Evolutionary conservation across 352 stramenopile genomes (phyloP).

Genomic region (Phytophthora uliginosa): DNA sequence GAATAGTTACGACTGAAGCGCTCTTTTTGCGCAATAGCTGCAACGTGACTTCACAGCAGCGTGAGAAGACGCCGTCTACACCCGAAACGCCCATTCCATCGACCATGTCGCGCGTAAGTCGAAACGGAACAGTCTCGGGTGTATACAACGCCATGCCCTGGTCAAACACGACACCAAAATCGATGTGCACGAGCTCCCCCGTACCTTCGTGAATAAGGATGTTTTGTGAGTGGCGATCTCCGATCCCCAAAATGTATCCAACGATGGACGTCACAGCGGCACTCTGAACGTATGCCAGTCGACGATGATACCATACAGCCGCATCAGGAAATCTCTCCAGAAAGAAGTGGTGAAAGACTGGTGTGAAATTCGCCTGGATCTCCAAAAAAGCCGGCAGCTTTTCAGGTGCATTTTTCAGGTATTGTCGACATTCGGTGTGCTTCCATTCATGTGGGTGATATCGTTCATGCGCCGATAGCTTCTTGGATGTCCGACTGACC

Average conservation of each 20-base stretch:
- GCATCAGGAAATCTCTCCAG: constrained; percentile 97
- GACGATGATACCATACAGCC: constrained; percentile 95
- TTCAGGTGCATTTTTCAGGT: constrained; percentile 81
- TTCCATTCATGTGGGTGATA: constrained; percentile 98
- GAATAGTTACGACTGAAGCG: constrained; percentile 97
- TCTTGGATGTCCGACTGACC: constrained; percentile 56
- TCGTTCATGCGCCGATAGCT: constrained; percentile 89
- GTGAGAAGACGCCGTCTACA: constrained; percentile 97
- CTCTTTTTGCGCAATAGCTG: constrained; percentile 94
- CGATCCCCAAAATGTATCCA: constrained; percentile 97
- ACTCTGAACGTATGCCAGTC: constrained; percentile 96
- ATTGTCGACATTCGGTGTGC: constrained; percentile 77
- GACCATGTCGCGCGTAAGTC: constrained; percentile 98
- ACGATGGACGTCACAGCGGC: constrained; percentile 98
- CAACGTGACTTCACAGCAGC: constrained; percentile 95
- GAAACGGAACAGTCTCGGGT: constrained; percentile 99
- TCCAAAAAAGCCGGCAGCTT: constrained; percentile 89
- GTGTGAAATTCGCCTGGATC: constrained; percentile 96
- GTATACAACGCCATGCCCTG: constrained; percentile 95
- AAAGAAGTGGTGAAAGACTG: constrained; percentile 98
- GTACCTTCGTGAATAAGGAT: constrained; percentile 99
- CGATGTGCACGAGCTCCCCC: constrained; percentile 99
- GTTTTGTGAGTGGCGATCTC: constrained; percentile 99
- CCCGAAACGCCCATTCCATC: constrained; percentile 99
- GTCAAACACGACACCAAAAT: constrained; percentile 99